Evolutionary conservation across 768 basidiomycete genomes (phyloP).

Genomic region (Pholiota molesta): DNA sequence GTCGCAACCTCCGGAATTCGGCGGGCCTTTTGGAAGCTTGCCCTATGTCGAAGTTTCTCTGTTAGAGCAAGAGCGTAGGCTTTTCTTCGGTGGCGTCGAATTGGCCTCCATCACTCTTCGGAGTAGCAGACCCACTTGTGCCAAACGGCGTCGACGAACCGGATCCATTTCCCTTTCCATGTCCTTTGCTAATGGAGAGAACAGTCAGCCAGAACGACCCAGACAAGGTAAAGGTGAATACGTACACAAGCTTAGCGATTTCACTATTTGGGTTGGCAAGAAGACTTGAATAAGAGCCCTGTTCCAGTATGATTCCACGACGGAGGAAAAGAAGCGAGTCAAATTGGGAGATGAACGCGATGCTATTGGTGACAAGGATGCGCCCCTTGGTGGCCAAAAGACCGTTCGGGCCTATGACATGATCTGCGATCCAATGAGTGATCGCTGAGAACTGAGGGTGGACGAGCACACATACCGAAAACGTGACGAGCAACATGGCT

Average conservation of each 20-base stretch:
- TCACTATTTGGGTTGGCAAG: conserved; percentile 65
- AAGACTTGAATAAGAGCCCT: conserved; percentile 64
- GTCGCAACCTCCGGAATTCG: conserved; percentile 44
- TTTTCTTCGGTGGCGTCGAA: conserved; percentile 19
- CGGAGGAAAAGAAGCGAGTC: conserved; percentile 78
- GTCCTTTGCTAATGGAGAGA: conserved; percentile 38
- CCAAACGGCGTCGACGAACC: conserved; percentile 55
- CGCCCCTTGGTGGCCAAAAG: conserved; percentile 82
- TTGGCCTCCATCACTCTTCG: conserved; percentile 25
- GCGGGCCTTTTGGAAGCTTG: conserved; percentile 60
- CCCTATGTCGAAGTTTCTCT: conserved; percentile 60
- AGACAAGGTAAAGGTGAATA: conserved; percentile 1
- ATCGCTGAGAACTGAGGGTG: background rate
- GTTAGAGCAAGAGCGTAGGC: conserved; percentile 36
- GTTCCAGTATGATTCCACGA: conserved; percentile 81
- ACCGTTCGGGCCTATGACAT: conserved; percentile 86
- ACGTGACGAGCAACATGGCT: conserved; percentile 88
- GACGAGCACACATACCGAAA: conserved; percentile 53
- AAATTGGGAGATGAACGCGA: conserved; percentile 80
- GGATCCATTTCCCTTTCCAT: conserved; percentile 48
- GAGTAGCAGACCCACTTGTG: conserved; percentile 39
- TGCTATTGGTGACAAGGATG: conserved; percentile 84
- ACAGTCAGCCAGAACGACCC: background rate
- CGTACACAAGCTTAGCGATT: conserved; percentile 77
- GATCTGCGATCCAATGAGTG: conserved; percentile 45